Percentiles rank a stretch among this genome's conserved stretches.
phyloP scores from a whole-genome alignment of 192 early-diverging fungal species.

The Helicostylum pulchrum region DNA sequence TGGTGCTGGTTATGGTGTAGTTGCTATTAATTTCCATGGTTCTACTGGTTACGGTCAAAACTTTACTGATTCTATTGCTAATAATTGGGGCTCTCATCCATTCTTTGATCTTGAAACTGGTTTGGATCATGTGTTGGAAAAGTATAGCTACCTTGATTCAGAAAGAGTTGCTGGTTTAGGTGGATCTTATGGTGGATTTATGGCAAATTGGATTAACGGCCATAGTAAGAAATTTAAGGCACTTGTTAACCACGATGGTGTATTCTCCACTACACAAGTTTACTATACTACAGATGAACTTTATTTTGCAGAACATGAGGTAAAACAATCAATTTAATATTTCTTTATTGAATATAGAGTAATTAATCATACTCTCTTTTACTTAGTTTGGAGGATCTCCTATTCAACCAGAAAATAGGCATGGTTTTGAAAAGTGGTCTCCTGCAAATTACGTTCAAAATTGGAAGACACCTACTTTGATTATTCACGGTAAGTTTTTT shows the following conservation, averaged over 20 bases:
- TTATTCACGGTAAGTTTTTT: slow-evolving; percentile 63
- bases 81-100: slow-evolving; percentile 77
- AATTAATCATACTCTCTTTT: not conserved
- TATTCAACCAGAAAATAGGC: slow-evolving; percentile 43
- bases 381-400: slow-evolving; percentile 63
- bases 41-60: slow-evolving; percentile 76
- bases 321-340: slow-evolving; percentile 10
- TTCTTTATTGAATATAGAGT: not conserved
- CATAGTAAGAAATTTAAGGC: slow-evolving; percentile 64
- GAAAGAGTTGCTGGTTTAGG: slow-evolving; percentile 60
- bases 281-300: slow-evolving; percentile 80
- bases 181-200: slow-evolving; percentile 77
- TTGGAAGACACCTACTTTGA: slow-evolving; percentile 76
- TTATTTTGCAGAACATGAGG: slow-evolving; percentile 75
- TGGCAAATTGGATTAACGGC: slow-evolving; percentile 84
- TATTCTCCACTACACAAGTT: slow-evolving; percentile 54
- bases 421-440: slow-evolving; percentile 62
- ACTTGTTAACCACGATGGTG: slow-evolving; percentile 74
- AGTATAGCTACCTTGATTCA: slow-evolving; percentile 55
- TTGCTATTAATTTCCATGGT: slow-evolving; percentile 74
- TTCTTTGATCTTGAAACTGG: slow-evolving; percentile 75
- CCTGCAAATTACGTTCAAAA: slow-evolving; percentile 65
- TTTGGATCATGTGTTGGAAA: slow-evolving; percentile 55
- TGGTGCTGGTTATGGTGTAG: slow-evolving; percentile 65
- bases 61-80: slow-evolving; percentile 68